These are phyloP conservation scores for Russula compacta DNA, from an alignment of 768 basidiomycete species.

Conservation along the genomic window DNA sequence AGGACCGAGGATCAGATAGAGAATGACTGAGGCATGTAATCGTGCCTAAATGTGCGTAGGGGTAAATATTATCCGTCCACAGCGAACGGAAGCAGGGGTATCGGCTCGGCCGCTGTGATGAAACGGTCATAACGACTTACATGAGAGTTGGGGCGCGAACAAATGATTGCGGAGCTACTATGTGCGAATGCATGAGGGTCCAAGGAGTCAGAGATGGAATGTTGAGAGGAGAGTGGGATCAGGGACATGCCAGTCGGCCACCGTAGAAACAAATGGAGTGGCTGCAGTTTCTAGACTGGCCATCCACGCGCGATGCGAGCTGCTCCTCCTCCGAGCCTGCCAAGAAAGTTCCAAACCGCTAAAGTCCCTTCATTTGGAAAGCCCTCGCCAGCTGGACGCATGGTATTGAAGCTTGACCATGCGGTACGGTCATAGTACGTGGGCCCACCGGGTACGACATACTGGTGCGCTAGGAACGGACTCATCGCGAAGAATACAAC, in stretches of 20 bases:
- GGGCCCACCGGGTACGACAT: slow-evolving; percentile 52
- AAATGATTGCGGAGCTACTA: neutral
- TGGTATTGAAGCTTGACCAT: slow-evolving; percentile 70
- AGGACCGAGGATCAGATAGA: no score
- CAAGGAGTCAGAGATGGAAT: no score
- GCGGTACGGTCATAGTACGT: slow-evolving; percentile 70
- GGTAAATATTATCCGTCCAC: no score
- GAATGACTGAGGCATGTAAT: no score
- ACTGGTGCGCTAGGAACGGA: slow-evolving; percentile 49
- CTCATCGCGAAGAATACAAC: slow-evolving; percentile 52
- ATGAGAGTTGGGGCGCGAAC: no score
- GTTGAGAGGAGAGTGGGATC: no score
- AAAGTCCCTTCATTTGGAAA: slow-evolving; percentile 48
- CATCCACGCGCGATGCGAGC: slow-evolving; percentile 69
- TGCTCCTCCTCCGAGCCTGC: slow-evolving; percentile 64
- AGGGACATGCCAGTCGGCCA: neutral
- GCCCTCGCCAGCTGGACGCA: slow-evolving; percentile 64
- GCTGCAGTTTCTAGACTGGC: slow-evolving; percentile 44
- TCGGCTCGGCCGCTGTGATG: no score
- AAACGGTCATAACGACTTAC: no score
- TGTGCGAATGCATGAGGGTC: neutral
- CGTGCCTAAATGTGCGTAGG: no score
- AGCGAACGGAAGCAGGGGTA: no score
- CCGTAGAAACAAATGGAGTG: neutral
- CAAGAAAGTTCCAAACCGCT: slow-evolving; percentile 61